Base-by-base conservation (phyloP, 805 yeast species). In the Priceomyces carsonii region DNA sequence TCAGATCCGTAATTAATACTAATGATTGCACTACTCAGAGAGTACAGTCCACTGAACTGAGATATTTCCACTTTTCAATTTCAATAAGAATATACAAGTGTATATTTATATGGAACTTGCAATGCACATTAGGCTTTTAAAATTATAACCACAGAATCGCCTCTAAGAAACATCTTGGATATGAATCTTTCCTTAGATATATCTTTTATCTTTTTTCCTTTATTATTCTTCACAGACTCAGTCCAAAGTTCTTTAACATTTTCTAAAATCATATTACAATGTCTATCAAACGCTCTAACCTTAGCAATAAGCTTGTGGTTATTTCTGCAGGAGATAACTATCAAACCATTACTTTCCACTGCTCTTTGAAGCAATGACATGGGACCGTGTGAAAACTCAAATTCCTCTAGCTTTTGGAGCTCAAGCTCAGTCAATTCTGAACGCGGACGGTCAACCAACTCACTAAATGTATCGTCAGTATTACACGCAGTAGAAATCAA, bases 281-380 rank as follows among this genome's bases (percentile, higher is more conserved):
- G 99, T 55, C 96, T 80, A 58, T 93, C 99, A 59, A 89, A 93
- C 0, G 98, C 97, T 53, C 85, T 85, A 33, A 93, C 93, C 46
- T 86, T 79, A 2, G 90, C 96, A 19, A 93, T 75, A 26, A 93
- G 71, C 61, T 93, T 93, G 56, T 90, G 96, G 59, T 91, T 90
- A 59, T 93, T 93, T 53, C 99, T 75, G 41, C 95, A 77, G 14
- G 96, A 86, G 41, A 93, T 85, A 39, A 93, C 76, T 4, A 93
- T 87, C 17, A 88, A 87, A 2, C 85, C 74, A 33, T 80, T 81
- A 35, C 79, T 74, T 41, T 80, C 74, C 26, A 88, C 83, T 0
- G 98, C 89, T 29, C 81, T 80, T 47, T 89, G 87, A n/a, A 93
- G 74, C 18, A 93, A 71, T 3, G 91, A 79, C 73, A 93, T 75